Percentiles rank a stretch among this genome's conserved stretches.
Evolutionary conservation across 352 stramenopile genomes (phyloP).

Genomic region (Globisporangium yorkense): DNA sequence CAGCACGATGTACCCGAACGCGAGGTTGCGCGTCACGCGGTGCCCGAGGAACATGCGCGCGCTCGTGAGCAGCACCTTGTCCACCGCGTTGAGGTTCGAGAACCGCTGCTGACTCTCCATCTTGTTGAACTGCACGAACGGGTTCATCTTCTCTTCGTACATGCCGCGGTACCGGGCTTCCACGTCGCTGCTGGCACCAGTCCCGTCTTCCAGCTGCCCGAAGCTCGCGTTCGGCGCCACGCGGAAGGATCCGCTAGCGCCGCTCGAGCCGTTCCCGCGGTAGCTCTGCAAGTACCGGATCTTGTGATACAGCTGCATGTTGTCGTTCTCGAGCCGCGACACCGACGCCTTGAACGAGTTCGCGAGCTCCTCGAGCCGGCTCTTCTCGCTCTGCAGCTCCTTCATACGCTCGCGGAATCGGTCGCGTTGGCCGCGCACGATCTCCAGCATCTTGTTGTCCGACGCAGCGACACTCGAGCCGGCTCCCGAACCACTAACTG

Average conservation of each 20-base stretch:
- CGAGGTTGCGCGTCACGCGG: constrained; percentile 77
- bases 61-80: constrained; percentile 88
- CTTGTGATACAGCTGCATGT: constrained; percentile 91
- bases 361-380: constrained; percentile 59
- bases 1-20: constrained; percentile 80
- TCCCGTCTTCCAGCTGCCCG: constrained; percentile 32
- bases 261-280: constrained; percentile 15
- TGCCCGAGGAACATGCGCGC: constrained; percentile 79
- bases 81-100: constrained; percentile 86
- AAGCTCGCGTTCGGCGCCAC: constrained; percentile 13
- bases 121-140: constrained; percentile 90
- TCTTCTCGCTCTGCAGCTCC: constrained; percentile 69
- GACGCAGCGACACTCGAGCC: constrained; percentile 13
- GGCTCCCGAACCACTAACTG: neutral
- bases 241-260: neutral
- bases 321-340: constrained; percentile 78
- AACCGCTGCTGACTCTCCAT: constrained; percentile 86
- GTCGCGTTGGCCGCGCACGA: constrained; percentile 75
- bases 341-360: constrained; percentile 58
- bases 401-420: constrained; percentile 82
- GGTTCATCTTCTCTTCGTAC: constrained; percentile 91
- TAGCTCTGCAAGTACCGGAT: constrained; percentile 85
- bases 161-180: constrained; percentile 78
- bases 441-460: constrained; percentile 82
- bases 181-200: constrained; percentile 25